Evolutionary conservation across 1,284 basidiomycete genomes (phyloP).

Genomic region (Wallemia ichthyophaga): DNA sequence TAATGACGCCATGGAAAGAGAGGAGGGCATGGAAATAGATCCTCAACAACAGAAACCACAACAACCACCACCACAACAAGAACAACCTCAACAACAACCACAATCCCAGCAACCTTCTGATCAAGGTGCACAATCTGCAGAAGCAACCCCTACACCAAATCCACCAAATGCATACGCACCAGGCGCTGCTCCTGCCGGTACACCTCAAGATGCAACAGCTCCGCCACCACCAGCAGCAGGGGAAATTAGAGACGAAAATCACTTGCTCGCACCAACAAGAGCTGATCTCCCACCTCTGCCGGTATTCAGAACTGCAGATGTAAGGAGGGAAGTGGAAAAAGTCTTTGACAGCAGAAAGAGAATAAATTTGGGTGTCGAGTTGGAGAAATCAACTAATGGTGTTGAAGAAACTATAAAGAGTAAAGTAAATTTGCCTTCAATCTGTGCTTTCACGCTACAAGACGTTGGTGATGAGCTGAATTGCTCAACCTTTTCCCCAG

Average conservation of each 20-base stretch:
- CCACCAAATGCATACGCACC: neutral
- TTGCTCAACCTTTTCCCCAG: slow-evolving; percentile 62
- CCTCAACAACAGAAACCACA: slow-evolving; percentile 3
- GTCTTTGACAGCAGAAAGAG: slow-evolving; percentile 69
- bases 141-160: neutral
- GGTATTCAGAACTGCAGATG: slow-evolving; percentile 56
- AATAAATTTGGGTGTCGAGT: slow-evolving; percentile 38
- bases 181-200: neutral
- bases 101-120: neutral
- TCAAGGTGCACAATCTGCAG: neutral
- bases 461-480: slow-evolving; percentile 78
- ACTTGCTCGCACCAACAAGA: slow-evolving; percentile 25
- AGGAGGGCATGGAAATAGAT: slow-evolving; percentile 7
- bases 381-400: slow-evolving; percentile 7
- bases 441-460: slow-evolving; percentile 74
- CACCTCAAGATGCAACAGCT: slow-evolving; percentile 2
- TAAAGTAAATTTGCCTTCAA: slow-evolving; percentile 37
- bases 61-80: slow-evolving; percentile 6
- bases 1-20: slow-evolving; percentile 9
- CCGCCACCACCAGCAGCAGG: too few species aligned
- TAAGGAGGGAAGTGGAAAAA: slow-evolving; percentile 67
- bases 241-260: neutral
- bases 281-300: slow-evolving; percentile 49
- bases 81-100: slow-evolving; percentile 2
- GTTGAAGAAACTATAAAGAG: slow-evolving; percentile 25